A percentile compares a stretch with the other conserved stretches of the same genome.
Evolutionary conservation across 208 protist species (phyloP).

Genomic region (Wallacemonas sp.): DNA sequence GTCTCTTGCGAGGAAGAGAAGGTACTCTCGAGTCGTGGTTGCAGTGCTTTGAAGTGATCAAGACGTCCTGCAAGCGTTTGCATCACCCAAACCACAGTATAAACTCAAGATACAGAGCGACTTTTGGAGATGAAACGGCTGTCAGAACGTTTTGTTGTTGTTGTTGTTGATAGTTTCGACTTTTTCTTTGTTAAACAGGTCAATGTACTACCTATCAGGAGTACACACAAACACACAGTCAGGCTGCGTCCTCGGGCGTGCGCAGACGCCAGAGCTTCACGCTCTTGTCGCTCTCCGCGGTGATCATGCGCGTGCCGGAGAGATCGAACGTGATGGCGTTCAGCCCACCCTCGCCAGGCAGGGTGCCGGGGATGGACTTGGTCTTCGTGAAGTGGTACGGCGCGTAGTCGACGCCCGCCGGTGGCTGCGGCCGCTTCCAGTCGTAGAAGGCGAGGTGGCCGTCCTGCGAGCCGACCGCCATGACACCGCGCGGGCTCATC

Average conservation of each 20-base stretch:
- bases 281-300: conserved; percentile 98
- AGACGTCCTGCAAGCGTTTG: too few species aligned
- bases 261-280: conserved; percentile 92
- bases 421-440: conserved; percentile 92
- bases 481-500: conserved; percentile 86
- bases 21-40: too few species aligned
- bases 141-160: too few species aligned
- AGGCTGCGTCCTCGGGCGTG: not conserved
- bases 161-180: too few species aligned
- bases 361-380: conserved; percentile 77
- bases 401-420: conserved; percentile 43
- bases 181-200: too few species aligned
- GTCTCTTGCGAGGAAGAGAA: too few species aligned
- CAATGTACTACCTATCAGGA: not conserved
- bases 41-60: too few species aligned
- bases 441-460: conserved; percentile 96
- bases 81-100: too few species aligned
- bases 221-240: not conserved
- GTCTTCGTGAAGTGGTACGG: conserved; percentile 78
- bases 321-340: conserved; percentile 93
- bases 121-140: too few species aligned
- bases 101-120: too few species aligned
- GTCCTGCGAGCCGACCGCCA: conserved; percentile 95
- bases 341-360: conserved; percentile 93
- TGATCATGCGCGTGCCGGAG: conserved; percentile 98